A percentile compares a stretch with the other conserved stretches of the same genome.
These are phyloP conservation scores for Globisporangium solare DNA, from an alignment of 352 stramenopile species.

Conservation along the genomic window DNA sequence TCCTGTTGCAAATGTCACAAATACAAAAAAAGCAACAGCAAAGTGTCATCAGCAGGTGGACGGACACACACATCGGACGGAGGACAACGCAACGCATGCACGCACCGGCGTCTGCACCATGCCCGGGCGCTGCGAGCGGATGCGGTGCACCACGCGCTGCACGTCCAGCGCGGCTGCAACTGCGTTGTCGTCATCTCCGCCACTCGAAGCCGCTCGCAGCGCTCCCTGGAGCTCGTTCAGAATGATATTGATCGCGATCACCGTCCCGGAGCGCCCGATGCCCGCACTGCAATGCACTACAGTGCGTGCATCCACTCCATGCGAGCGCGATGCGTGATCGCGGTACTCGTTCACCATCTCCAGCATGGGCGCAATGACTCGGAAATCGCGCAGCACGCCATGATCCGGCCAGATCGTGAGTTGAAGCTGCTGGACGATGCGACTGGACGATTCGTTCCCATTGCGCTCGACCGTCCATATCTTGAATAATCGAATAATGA, in stretches of 20 bases:
- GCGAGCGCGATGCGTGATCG: constrained; percentile 18
- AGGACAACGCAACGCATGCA: constrained; percentile 3
- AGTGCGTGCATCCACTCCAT: constrained; percentile 27
- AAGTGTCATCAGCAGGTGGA: neutral
- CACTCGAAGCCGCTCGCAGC: constrained; percentile 9
- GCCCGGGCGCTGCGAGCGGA: constrained; percentile 67
- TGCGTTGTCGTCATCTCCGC: constrained; percentile 16
- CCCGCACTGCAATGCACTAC: constrained; percentile 80
- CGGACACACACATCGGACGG: neutral
- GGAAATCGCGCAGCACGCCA: constrained; percentile 67
- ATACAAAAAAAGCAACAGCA: constrained; percentile 2
- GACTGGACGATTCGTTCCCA: constrained; percentile 20
- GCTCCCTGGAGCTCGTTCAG: constrained; percentile 45
- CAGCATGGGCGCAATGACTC: constrained; percentile 68
- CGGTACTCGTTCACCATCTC: constrained; percentile 55
- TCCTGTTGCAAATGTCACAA: constrained; percentile 32
- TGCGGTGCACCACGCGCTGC: constrained; percentile 41
- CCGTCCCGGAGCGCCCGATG: constrained; percentile 76
- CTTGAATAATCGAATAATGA: constrained; percentile 51
- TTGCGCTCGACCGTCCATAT: constrained; percentile 28
- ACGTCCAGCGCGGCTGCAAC: constrained; percentile 45
- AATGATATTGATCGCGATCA: constrained; percentile 83
- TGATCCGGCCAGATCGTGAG: constrained; percentile 80
- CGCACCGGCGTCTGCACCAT: constrained; percentile 83
- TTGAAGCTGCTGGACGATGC: constrained; percentile 64